Evolutionary conservation across 2,329 filamentous ascomycete genomes (phyloP).

Genomic region (Trematosphaeria pertusa): DNA sequence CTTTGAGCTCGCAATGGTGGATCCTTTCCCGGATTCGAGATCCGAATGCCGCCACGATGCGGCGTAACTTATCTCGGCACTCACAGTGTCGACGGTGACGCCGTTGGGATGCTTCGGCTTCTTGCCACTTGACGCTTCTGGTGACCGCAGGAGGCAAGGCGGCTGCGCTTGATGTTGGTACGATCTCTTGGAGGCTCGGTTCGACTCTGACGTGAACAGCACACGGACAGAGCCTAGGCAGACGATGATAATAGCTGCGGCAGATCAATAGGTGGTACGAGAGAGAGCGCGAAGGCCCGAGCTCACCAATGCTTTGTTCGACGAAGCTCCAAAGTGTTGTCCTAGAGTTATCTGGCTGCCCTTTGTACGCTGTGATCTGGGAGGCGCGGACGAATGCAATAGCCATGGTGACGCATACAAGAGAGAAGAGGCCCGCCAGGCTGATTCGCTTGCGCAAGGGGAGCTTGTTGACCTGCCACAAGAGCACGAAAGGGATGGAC

Average conservation of each 20-base stretch:
- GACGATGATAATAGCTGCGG: background rate
- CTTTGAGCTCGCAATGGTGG: background rate
- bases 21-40: background rate
- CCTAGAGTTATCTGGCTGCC: background rate
- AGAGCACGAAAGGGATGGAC: background rate
- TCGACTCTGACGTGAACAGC: background rate
- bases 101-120: background rate
- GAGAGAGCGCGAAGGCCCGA: too few relatives aligned
- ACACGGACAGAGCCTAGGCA: background rate
- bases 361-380: background rate
- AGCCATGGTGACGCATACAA: background rate
- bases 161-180: background rate
- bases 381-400: slow-evolving; percentile 1
- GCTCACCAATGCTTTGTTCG: slow-evolving; percentile 1
- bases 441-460: slow-evolving; percentile 1
- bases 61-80: background rate
- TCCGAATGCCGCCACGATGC: background rate
- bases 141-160: too few relatives aligned
- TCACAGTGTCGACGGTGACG: background rate
- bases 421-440: background rate
- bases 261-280: background rate
- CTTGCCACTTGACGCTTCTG: background rate
- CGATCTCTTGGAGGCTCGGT: background rate
- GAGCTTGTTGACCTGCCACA: background rate
- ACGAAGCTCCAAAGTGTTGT: slow-evolving; percentile 1